phyloP scores from a whole-genome alignment of 306 rosid species.

The Styphnolobium japonicum region DNA sequence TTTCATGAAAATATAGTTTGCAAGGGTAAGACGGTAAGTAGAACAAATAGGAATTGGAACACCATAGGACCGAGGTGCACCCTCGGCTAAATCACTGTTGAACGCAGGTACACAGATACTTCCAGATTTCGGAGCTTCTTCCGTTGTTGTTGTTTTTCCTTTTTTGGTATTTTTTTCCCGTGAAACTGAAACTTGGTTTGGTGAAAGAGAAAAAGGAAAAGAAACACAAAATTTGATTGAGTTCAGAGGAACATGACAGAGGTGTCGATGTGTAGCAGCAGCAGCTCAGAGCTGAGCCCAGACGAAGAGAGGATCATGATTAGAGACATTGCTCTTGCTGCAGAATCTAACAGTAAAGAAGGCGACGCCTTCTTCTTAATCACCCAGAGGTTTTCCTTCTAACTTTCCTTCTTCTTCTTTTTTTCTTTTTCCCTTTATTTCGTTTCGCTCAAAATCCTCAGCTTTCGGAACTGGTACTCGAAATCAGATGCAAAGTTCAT shows the following conservation, averaged over 20 bases:
- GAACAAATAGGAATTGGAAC: no score
- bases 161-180: background rate
- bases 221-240: background rate
- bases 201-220: background rate
- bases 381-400: slow-evolving; percentile 71
- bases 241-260: slow-evolving; percentile 50
- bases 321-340: slow-evolving; percentile 82
- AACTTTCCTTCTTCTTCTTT: background rate
- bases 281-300: slow-evolving; percentile 58
- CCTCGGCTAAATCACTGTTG: background rate
- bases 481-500: slow-evolving; percentile 14
- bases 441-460: background rate
- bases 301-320: slow-evolving; percentile 93
- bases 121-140: background rate
- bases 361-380: slow-evolving; percentile 78
- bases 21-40: background rate
- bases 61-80: background rate
- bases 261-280: slow-evolving; percentile 58
- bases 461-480: slow-evolving; percentile 5
- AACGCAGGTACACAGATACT: background rate
- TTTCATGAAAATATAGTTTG: background rate
- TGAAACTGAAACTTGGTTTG: slow-evolving; percentile 14
- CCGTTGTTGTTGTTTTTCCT: background rate
- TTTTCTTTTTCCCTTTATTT: no score
- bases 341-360: slow-evolving; percentile 79